Evolutionary conservation across 2,329 filamentous ascomycete species (phyloP).

Genomic region (Trichophyton simii): DNA sequence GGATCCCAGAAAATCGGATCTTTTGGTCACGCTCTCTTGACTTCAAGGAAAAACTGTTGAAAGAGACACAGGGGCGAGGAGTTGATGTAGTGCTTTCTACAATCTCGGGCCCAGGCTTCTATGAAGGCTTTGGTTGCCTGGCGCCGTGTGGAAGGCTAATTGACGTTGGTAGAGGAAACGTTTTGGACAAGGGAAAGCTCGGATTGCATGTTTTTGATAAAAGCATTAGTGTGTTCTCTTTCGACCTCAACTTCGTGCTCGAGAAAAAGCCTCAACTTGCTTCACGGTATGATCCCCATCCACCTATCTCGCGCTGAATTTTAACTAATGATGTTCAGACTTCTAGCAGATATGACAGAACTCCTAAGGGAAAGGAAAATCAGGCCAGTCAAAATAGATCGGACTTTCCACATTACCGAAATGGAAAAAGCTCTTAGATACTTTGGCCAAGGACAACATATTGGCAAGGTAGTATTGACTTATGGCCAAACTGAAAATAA

Average conservation of each 20-base stretch:
- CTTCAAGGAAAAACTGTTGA: not conserved
- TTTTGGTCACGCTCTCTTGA: not conserved
- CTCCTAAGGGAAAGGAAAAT: not conserved
- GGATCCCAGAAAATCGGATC: not conserved
- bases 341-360: not conserved
- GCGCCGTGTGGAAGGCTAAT: not conserved
- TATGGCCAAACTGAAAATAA: not conserved
- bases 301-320: not conserved
- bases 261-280: not conserved
- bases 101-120: not conserved
- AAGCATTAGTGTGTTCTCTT: not conserved
- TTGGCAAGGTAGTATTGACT: not conserved
- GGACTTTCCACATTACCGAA: not conserved
- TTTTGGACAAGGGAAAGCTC: not conserved
- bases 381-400: not conserved
- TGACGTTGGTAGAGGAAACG: not conserved
- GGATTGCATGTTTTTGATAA: not conserved
- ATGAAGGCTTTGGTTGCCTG: not conserved
- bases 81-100: conserved; percentile 3
- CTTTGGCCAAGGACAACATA: not conserved
- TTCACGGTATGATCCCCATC: not conserved
- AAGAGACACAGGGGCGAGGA: not conserved
- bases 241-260: not conserved
- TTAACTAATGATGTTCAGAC: not conserved
- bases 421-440: not conserved